Evolutionary conservation across 163 green algal genomes (phyloP).

Genomic region (Chlorella variabilis): DNA sequence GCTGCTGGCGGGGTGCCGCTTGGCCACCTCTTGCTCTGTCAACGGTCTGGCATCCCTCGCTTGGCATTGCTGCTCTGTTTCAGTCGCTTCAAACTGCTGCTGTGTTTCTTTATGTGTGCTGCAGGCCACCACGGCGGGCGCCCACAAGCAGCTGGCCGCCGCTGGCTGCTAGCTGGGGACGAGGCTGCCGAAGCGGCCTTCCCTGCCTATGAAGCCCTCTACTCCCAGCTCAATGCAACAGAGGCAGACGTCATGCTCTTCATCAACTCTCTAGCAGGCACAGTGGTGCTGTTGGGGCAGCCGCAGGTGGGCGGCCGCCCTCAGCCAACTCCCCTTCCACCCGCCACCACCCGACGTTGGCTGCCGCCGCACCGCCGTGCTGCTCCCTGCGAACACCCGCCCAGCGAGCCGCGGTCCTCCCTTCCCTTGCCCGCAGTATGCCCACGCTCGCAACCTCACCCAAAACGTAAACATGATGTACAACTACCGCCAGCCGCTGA

Average conservation of each 20-base stretch:
- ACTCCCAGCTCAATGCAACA: not conserved
- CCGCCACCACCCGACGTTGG: not conserved
- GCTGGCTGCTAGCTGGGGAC: too few species aligned
- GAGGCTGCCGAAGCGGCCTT: too few species aligned
- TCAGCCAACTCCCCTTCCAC: not conserved
- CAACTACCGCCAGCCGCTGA: not conserved
- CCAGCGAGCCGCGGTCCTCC: too few species aligned
- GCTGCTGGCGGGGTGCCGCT: too few species aligned
- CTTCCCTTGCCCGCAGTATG: slow-evolving; percentile 1
- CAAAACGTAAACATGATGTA: not conserved
- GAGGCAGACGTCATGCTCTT: not conserved
- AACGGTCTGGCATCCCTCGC: too few species aligned
- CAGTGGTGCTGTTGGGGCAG: not conserved
- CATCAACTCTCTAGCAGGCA: not conserved
- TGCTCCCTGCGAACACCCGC: too few species aligned
- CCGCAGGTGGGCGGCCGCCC: not conserved
- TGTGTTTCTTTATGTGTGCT: too few species aligned
- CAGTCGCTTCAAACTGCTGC: too few species aligned
- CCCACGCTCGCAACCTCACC: not conserved
- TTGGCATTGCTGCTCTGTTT: too few species aligned
- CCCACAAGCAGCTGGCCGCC: too few species aligned
- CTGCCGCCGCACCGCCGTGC: not conserved
- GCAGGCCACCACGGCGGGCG: too few species aligned
- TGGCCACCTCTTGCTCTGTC: too few species aligned
- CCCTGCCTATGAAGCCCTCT: not conserved